Conservation (phyloP, 441 rosid genomes). For the Flueggea neowawraea region DNA sequence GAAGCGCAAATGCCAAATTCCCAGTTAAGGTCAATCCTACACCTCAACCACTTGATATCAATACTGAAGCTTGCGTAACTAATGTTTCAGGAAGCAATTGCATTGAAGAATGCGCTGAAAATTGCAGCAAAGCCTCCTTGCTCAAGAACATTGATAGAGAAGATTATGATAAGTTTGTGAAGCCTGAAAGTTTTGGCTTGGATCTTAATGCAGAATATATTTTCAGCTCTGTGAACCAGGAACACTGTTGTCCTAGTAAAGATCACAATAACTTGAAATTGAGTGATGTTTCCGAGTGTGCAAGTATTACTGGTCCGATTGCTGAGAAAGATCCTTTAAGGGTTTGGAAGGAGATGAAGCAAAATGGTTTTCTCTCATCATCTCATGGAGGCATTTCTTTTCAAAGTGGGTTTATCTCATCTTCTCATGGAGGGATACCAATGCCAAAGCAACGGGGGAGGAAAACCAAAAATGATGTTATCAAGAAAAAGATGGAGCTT, state of each 20-base stretch:
- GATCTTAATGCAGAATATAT: constrained; percentile 55
- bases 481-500: constrained; percentile 66
- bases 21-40: constrained; percentile 19
- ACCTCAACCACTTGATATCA: constrained; percentile 35
- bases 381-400: constrained; percentile 58
- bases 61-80: constrained; percentile 25
- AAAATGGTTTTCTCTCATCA: constrained; percentile 67
- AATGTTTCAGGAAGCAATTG: constrained; percentile 22
- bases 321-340: constrained; percentile 62
- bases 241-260: constrained; percentile 27
- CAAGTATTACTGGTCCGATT: constrained; percentile 45
- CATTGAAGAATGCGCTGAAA: constrained; percentile 19
- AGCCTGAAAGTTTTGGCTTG: constrained; percentile 32
- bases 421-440: constrained; percentile 69
- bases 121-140: not conserved
- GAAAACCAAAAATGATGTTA: constrained; percentile 50
- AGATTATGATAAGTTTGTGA: constrained; percentile 22
- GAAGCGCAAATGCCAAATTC: constrained; percentile 19
- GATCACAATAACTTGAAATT: constrained; percentile 27
- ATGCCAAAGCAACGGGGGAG: constrained; percentile 69
- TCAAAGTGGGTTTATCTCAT: constrained; percentile 37
- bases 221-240: constrained; percentile 43
- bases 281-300: constrained; percentile 59
- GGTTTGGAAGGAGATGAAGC: constrained; percentile 92
- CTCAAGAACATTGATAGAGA: constrained; percentile 1